Evolutionary conservation across 2,329 filamentous ascomycete genomes (phyloP).

Genomic region (Grosmannia clavigera): DNA sequence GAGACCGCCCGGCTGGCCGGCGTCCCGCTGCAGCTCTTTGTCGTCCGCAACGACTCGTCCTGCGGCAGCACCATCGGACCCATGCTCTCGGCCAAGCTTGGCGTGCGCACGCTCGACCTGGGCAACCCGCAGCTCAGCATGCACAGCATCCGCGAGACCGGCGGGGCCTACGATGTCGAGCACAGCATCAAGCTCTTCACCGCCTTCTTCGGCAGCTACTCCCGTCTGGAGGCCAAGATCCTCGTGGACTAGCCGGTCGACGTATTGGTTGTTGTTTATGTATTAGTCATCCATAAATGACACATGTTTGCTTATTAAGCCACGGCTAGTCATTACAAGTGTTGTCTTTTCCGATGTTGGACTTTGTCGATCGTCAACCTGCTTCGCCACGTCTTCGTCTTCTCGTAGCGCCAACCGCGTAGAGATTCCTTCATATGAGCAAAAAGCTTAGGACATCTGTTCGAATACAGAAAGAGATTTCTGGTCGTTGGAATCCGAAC

Average conservation of each 20-base stretch:
- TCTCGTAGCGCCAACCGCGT: no score
- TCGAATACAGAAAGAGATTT: no score
- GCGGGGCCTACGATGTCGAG: constrained; percentile 76
- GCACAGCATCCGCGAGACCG: constrained; percentile 93
- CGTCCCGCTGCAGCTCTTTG: constrained; percentile 88
- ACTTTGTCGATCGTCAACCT: no score
- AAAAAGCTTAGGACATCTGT: no score
- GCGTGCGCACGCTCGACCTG: constrained; percentile 78
- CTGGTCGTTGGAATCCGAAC: no score
- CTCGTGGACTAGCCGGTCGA: constrained; percentile 47
- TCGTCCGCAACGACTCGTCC: constrained; percentile 87
- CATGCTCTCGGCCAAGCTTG: constrained; percentile 82
- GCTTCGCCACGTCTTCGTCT: no score
- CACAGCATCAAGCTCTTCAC: constrained; percentile 78
- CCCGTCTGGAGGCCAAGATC: constrained; percentile 70
- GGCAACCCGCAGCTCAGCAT: constrained; percentile 92
- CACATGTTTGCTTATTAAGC: no score
- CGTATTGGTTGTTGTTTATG: not conserved
- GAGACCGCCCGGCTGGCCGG: constrained; percentile 64
- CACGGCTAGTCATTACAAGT: not conserved
- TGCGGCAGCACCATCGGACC: constrained; percentile 96
- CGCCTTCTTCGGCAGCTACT: constrained; percentile 76
- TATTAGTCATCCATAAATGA: no score
- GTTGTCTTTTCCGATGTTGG: not conserved
- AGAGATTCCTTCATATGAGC: no score